Base-by-base conservation (phyloP, 2,329 filamentous ascomycete genomes). In the Microcyclospora pomicola region DNA sequence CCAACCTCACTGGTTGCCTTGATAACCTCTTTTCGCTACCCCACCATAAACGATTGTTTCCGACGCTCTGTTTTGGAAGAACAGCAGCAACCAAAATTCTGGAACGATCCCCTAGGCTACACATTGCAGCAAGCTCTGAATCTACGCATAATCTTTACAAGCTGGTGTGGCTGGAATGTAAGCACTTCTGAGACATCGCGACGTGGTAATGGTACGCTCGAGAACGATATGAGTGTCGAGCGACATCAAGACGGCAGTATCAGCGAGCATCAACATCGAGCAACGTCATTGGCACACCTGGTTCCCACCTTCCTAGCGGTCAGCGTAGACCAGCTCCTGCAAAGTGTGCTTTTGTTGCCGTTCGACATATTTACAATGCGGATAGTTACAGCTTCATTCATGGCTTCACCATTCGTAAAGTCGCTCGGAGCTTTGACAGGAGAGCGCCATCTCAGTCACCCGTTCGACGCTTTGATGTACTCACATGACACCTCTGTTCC, bases 321-420 rank as follows among this genome's bases (percentile, higher is more conserved):
- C 27, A 35, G 40, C 6, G 40, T 51, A 9, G 51, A 55, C 15
- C 32, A 33, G 16, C 34, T 53, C 16, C 33, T 54, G 24, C 31
- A 41, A 9, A 39, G 43, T 3, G 33, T 51, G 2, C n/a, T 54
- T 7, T 40, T 42, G 15, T 35, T 55, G 5, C 50, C 50, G 1
- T 41, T 54, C 37, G 49, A 55, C 19, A 43, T 27, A 12, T 15
- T 51, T 9, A 43, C 52, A 31, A 37, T 53, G 29, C 45, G 50
- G 6, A 43, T 43, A 1, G 40, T 50, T 5, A 48, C 48, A 2
- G 14, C 29, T 2, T 43, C 40, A 3, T 52, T 45, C 33, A n/a
- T 49, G 15, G 29, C 36, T 11, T 46, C 45, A 3, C 16, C 42
- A 9, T 29, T 46, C 16, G 39, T 39, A 5, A 35, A 42, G 29